Evolutionary conservation across 2,329 filamentous ascomycete species (phyloP).

Genomic region (Arthrobotrys entomopaga): DNA sequence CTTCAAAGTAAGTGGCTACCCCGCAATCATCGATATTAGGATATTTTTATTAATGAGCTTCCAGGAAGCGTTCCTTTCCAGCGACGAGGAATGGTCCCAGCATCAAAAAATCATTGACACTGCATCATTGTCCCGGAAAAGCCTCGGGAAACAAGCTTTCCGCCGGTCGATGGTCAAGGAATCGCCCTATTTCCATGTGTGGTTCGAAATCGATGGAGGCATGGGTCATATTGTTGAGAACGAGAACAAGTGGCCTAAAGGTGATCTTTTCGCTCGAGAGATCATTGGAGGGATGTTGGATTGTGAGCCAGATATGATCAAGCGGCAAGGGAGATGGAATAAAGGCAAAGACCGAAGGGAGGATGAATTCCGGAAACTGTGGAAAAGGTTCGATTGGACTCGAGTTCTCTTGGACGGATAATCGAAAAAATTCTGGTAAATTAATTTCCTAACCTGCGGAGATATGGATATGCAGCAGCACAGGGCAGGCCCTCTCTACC

Average conservation of each 20-base stretch:
- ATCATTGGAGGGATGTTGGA: constrained; percentile 93
- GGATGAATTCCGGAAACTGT: constrained; percentile 82
- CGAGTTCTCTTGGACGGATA: constrained; percentile 69
- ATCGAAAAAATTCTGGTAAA: constrained; percentile 20
- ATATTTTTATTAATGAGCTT: constrained; percentile 19
- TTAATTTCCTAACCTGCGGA: constrained; percentile 8
- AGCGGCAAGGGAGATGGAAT: constrained; percentile 85
- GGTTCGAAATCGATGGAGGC: constrained; percentile 92
- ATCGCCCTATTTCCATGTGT: constrained; percentile 98
- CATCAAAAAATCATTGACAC: constrained; percentile 96
- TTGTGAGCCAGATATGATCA: constrained; percentile 80
- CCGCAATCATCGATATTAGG: constrained; percentile 1
- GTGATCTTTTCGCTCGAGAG: constrained; percentile 92
- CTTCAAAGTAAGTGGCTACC: constrained; percentile 69
- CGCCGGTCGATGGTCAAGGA: constrained; percentile 85
- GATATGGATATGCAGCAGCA: too few species aligned
- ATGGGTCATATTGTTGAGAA: constrained; percentile 94
- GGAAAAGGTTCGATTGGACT: constrained; percentile 94
- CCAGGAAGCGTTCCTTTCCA: constrained; percentile 81
- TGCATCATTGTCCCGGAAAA: constrained; percentile 67
- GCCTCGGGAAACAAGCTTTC: constrained; percentile 83
- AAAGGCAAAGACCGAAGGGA: constrained; percentile 73
- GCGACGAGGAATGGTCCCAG: constrained; percentile 94
- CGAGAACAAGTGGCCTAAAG: constrained; percentile 81
- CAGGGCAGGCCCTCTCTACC: too few species aligned